Conservation (phyloP, 164 flowering plant genomes). For the Vitis riparia region DNA sequence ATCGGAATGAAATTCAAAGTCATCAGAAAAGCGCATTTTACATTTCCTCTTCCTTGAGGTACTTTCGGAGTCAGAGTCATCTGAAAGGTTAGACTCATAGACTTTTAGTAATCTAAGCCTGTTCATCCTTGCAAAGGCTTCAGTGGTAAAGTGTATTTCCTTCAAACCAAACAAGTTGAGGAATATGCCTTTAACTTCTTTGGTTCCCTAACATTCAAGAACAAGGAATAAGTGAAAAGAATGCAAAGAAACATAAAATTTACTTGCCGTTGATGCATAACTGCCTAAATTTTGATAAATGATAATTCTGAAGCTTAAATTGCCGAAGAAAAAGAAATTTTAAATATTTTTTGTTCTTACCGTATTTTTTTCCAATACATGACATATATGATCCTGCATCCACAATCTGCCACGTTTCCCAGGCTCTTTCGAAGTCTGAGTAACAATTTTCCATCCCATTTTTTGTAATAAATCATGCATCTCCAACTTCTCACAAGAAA, state of each 20-base stretch:
- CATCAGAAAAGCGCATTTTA: neutral
- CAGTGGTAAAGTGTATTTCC: neutral
- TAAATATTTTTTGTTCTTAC: neutral
- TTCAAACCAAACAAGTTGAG: neutral
- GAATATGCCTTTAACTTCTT: constrained; percentile 5
- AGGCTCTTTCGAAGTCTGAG: neutral
- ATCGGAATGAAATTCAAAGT: neutral
- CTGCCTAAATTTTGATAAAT: too few species aligned
- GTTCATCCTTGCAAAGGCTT: neutral
- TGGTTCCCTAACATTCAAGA: constrained; percentile 4
- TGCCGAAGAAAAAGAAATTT: too few species aligned
- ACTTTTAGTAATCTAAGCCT: constrained; percentile 3
- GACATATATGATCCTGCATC: neutral
- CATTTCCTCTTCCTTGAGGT: neutral
- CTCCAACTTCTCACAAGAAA: too few species aligned
- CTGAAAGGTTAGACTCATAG: neutral
- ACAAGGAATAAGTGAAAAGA: too few species aligned
- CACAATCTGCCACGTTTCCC: neutral
- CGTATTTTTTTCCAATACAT: neutral
- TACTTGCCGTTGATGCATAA: too few species aligned
- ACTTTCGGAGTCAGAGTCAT: too few species aligned
- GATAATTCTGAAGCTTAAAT: too few species aligned
- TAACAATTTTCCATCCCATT: neutral
- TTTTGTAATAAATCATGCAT: too few species aligned
- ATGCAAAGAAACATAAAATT: too few species aligned